Evolutionary conservation across 139 green algal species (phyloP), one percentile per base, ranked within the genome.

Genomic region (Chlamydomonas incerta): DNA sequence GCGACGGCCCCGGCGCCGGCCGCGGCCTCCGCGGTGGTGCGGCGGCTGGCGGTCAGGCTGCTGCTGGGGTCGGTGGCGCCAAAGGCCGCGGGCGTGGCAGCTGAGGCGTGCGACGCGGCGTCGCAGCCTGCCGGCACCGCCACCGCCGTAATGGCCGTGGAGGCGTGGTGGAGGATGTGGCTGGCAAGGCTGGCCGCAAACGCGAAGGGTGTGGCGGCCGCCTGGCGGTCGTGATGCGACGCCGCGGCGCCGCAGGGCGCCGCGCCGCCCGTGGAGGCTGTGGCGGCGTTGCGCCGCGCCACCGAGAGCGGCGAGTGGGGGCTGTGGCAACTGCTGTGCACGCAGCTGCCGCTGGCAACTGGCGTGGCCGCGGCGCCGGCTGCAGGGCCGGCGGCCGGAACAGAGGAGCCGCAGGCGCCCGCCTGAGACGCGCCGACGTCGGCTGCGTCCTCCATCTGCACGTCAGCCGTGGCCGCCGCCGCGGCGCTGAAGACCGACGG

Each of bases 41-140:
- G 75, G 11, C 75, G 60, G 62, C 75, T 81, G 57, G 57, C 75
- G 60, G 33, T 41, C 17, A 62, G 35, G 75, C 75, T 82, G 60
- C 33, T 34, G 50, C 50, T 14, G 50, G 50, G 11, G 50, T 10
- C 50, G 50, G 14, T 10, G 50, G 50, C 10, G 50, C 10, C 50
- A 14, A 20, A 14, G 50, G 50, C 10, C 50, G 50, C 50, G 55
- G 26, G 60, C 2, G 75, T 62, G 3, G 75, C 75, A 10, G 28
- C 20, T 1, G 60, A 72, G 75, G 41, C 60, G 41, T n/a, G 26
- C 0, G 75, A 70, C 3, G 26, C 58, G 0, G 74, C 35, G 26
- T 71, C 58, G 17, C 11, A 33, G 37, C 34, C 55, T 0, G 29
- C n/a, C 24, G 72, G 14, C 9, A 3, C 15, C 6, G 35, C 18